Evolutionary conservation across 305 asterid species (phyloP), one percentile per base, ranked within the genome.

Genomic region (Fraxinus latifolia): DNA sequence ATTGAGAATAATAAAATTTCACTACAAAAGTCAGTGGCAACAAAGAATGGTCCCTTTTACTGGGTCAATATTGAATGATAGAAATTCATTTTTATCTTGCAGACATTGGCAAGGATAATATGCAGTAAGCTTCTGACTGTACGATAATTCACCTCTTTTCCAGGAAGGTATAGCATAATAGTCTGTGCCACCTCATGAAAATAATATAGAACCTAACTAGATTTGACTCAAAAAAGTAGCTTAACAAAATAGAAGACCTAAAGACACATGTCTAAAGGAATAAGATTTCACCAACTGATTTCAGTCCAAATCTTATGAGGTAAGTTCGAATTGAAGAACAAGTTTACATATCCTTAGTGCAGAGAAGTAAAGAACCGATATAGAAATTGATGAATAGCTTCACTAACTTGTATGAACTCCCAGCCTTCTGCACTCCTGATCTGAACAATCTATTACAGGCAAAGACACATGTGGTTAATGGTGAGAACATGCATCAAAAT

Each of bases 401-500:
- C 78, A 87, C 97, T 89, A 83, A 93, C 98, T 86, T 93, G 53
- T 84, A 81, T 79, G 85, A 77, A 87, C 83, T 89, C 83, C 95
- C 95, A 81, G 90, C 91, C 85, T 91, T 93, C 87, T 90, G 92
- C 84, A 89, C 92, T 58, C 90, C 91, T 84, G 92, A 89, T 77
- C 32, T 90, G 87, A 92, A 90, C 83, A 89, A 91, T 89, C 98
- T 95, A 90, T 81, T 44, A 78, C 33, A 77, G 53, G 87, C 21
- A 74, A 79, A 70, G 70, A 75, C 60, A 73, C 72, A 74, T 53
- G 34, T 9, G 1, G 15, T 42, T 21, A 47, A 21, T 3, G 31
- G 79, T 81, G 44, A 86, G 84, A 74, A 78, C 81, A 21, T 27
- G 19, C 19, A 67, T 21, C 65, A 58, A 79, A 8, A 60, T 37